Conservation (phyloP, 805 yeast species). For the Pichia eremophila region DNA sequence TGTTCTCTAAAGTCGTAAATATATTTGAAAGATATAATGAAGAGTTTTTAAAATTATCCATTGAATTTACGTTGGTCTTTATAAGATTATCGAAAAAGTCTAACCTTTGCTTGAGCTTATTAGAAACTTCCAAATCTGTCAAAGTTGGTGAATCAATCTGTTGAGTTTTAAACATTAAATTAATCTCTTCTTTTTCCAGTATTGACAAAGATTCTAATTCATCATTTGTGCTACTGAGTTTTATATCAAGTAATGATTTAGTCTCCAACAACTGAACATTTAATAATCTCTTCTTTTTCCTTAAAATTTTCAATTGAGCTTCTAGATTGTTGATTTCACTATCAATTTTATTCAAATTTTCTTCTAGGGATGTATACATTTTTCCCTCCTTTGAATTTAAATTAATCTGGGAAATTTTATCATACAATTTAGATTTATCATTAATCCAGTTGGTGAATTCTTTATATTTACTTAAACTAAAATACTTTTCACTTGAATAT, state of each 20-base stretch:
- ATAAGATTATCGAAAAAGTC: slow-evolving; percentile 20
- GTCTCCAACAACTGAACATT: slow-evolving; percentile 34
- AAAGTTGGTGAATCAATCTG: background rate
- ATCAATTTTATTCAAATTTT: slow-evolving; percentile 27
- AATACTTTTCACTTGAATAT: slow-evolving; percentile 30
- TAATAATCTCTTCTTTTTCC: slow-evolving; percentile 27
- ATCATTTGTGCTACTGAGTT: slow-evolving; percentile 35
- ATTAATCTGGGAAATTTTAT: slow-evolving; percentile 30
- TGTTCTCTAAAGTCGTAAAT: slow-evolving; percentile 16
- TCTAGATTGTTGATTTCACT: slow-evolving; percentile 33
- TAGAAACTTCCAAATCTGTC: slow-evolving; percentile 9
- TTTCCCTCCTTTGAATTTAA: slow-evolving; percentile 34
- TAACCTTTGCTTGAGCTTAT: slow-evolving; percentile 18
- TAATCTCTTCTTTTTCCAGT: slow-evolving; percentile 14
- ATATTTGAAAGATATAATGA: slow-evolving; percentile 18
- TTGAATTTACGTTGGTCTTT: slow-evolving; percentile 1
- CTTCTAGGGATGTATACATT: slow-evolving; percentile 29
- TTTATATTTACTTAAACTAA: slow-evolving; percentile 7
- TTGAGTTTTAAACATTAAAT: slow-evolving; percentile 1
- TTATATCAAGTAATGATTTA: slow-evolving; percentile 41
- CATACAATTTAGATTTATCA: slow-evolving; percentile 26
- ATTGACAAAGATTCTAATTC: slow-evolving; percentile 18
- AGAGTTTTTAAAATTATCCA: slow-evolving; percentile 17
- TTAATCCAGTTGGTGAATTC: slow-evolving; percentile 33
- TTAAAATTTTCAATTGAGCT: slow-evolving; percentile 24